Percentiles rank a stretch among this genome's conserved stretches.
Evolutionary conservation across 331 rosid genomes (phyloP).

Genomic region (Pyracantha coccinea): DNA sequence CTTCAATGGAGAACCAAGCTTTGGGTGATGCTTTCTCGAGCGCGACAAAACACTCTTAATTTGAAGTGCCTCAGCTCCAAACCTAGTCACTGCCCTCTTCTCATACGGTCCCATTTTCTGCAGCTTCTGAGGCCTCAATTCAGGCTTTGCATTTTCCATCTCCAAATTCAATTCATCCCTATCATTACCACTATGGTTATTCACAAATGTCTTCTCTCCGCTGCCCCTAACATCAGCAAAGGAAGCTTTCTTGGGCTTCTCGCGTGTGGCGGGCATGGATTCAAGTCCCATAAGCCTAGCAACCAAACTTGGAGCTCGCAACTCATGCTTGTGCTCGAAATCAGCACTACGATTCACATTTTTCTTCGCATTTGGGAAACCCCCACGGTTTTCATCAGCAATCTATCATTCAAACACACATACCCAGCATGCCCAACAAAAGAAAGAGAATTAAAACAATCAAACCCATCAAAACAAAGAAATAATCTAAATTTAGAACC

Average conservation of each 20-base stretch:
- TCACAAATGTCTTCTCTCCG: conserved; percentile 15
- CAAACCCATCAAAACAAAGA: not conserved
- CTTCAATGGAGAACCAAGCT: conserved; percentile 47
- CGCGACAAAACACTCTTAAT: conserved; percentile 56
- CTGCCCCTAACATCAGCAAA: conserved; percentile 24
- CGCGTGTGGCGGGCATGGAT: conserved; percentile 46
- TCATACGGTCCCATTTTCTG: conserved; percentile 44
- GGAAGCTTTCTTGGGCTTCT: conserved; percentile 36
- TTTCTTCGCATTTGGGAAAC: conserved; percentile 51
- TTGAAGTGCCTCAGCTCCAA: conserved; percentile 59
- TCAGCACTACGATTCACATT: conserved; percentile 25
- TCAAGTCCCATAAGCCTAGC: conserved; percentile 89
- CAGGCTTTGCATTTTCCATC: conserved; percentile 38
- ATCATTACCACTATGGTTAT: conserved; percentile 19
- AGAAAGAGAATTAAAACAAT: not conserved
- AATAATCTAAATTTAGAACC: not conserved
- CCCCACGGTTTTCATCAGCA: conserved; percentile 82
- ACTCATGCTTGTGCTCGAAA: conserved; percentile 35
- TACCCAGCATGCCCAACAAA: conserved; percentile 4
- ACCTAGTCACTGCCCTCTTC: conserved; percentile 43
- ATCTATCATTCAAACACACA: conserved; percentile 39
- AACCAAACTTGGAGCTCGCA: conserved; percentile 55
- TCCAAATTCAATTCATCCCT: conserved; percentile 36
- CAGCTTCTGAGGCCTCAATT: conserved; percentile 70
- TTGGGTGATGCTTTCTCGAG: conserved; percentile 45